phyloP scores from a whole-genome alignment of 768 basidiomycete species.

The Pleurotus pulmonarius region DNA sequence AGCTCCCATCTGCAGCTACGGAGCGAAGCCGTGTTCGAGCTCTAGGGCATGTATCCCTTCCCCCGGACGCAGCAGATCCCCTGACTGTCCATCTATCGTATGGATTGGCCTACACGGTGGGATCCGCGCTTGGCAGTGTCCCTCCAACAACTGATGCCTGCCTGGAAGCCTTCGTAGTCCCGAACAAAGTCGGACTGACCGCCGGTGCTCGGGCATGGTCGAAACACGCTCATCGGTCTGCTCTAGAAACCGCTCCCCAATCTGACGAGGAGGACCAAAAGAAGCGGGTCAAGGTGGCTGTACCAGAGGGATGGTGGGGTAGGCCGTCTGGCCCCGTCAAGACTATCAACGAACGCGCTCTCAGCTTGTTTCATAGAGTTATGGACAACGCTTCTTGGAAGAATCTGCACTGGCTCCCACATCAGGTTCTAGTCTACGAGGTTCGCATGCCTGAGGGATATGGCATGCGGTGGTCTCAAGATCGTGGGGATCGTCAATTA shows the following conservation, averaged over 20 bases:
- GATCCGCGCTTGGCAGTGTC: slow-evolving; percentile 49
- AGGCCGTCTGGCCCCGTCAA: slow-evolving; percentile 48
- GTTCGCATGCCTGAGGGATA: slow-evolving; percentile 56
- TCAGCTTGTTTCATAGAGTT: slow-evolving; percentile 50
- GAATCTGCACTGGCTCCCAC: slow-evolving; percentile 66
- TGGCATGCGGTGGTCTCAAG: slow-evolving; percentile 66
- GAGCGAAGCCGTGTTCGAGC: slow-evolving; percentile 11
- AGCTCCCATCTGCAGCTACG: slow-evolving; percentile 13
- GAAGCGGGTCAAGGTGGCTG: slow-evolving; percentile 14
- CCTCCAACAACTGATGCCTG: slow-evolving; percentile 50
- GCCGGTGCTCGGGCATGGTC: slow-evolving; percentile 65
- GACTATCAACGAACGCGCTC: slow-evolving; percentile 48
- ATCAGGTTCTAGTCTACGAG: slow-evolving; percentile 60
- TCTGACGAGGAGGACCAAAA: slow-evolving; percentile 10
- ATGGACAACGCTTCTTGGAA: slow-evolving; percentile 52
- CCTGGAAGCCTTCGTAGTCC: slow-evolving; percentile 44
- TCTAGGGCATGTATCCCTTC: neutral
- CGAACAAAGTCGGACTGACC: slow-evolving; percentile 48
- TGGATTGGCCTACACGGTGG: slow-evolving; percentile 55
- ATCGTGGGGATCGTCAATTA: slow-evolving; percentile 21
- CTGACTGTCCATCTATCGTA: slow-evolving; percentile 43
- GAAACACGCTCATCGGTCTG: slow-evolving; percentile 60
- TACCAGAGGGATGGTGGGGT: slow-evolving; percentile 54
- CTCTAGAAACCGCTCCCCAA: slow-evolving; percentile 10
- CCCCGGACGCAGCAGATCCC: slow-evolving; percentile 19